Evolutionary conservation across 352 stramenopile genomes (phyloP).

Genomic region (Globisporangium sylvaticum): DNA sequence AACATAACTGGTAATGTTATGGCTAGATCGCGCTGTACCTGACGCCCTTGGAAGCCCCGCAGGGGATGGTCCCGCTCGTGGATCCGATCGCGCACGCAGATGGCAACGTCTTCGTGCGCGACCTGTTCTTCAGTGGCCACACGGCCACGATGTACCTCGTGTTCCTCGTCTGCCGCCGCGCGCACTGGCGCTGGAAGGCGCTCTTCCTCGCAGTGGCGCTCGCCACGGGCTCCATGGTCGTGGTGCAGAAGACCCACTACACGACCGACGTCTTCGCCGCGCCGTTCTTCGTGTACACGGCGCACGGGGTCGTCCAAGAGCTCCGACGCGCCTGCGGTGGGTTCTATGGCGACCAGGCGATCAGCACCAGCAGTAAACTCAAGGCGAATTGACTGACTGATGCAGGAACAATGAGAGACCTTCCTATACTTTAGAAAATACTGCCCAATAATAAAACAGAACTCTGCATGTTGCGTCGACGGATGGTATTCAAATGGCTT

Average conservation of each 20-base stretch:
- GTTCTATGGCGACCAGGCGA: not conserved
- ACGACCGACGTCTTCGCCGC: constrained; percentile 33
- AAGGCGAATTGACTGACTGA: not conserved
- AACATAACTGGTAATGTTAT: not conserved
- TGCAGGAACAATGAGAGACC: not conserved
- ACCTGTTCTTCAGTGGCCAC: constrained; percentile 40
- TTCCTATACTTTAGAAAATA: not conserved
- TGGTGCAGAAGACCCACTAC: constrained; percentile 36
- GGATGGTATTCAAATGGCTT: not conserved
- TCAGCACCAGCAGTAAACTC: not conserved
- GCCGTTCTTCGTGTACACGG: constrained; percentile 34
- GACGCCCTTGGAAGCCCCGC: constrained; percentile 26
- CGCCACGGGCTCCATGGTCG: constrained; percentile 23
- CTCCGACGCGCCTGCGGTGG: constrained; percentile 9
- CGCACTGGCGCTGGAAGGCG: constrained; percentile 23
- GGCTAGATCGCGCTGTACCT: constrained; percentile 27
- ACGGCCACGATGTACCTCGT: constrained; percentile 29
- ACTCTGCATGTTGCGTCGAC: not conserved
- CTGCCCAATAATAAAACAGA: not conserved
- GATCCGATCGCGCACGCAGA: constrained; percentile 27
- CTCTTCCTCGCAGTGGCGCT: constrained; percentile 22
- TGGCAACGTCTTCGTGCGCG: constrained; percentile 24
- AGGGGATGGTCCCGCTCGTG: constrained; percentile 24
- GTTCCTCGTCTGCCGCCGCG: constrained; percentile 25
- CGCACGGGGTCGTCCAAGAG: constrained; percentile 21